Percentiles rank a stretch among this genome's conserved stretches.
Conservation (phyloP, 2,329 filamentous ascomycete genomes). For the Claviceps pazoutovae region DNA sequence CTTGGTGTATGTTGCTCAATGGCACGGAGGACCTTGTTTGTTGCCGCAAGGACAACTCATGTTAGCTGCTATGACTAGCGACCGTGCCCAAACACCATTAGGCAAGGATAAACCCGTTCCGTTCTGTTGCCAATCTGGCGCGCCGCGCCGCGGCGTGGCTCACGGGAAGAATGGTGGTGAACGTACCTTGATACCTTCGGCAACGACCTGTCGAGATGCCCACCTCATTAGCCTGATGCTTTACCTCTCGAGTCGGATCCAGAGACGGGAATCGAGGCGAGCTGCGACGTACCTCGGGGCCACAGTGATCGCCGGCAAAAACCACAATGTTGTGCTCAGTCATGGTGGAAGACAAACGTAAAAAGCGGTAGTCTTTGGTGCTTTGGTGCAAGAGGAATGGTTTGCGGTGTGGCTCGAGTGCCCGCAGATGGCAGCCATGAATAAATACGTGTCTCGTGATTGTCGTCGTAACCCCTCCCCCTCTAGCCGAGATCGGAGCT, state of each 20-base stretch:
- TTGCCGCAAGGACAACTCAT: neutral
- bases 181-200: conserved; percentile 68
- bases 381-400: neutral
- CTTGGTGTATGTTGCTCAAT: conserved; percentile 57
- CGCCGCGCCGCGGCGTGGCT: neutral
- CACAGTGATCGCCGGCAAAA: conserved; percentile 69
- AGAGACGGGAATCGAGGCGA: conserved; percentile 7
- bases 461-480: conserved; percentile 4
- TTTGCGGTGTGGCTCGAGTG: neutral
- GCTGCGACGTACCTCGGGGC: conserved; percentile 52
- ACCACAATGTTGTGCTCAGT: conserved; percentile 61
- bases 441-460: neutral
- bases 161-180: neutral
- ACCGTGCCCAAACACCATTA: neutral
- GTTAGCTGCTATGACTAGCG: conserved; percentile 1
- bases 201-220: conserved; percentile 44
- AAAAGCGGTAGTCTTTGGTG: neutral
- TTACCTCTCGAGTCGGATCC: conserved; percentile 7
- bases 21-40: conserved; percentile 56
- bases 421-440: neutral
- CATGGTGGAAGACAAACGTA: conserved; percentile 29
- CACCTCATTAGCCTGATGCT: conserved; percentile 9
- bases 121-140: neutral
- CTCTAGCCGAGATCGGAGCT: conserved; percentile 6
- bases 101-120: neutral